phyloP scores from a whole-genome alignment of 495 filamentous ascomycete species.

The Aspergillus avenaceus region DNA sequence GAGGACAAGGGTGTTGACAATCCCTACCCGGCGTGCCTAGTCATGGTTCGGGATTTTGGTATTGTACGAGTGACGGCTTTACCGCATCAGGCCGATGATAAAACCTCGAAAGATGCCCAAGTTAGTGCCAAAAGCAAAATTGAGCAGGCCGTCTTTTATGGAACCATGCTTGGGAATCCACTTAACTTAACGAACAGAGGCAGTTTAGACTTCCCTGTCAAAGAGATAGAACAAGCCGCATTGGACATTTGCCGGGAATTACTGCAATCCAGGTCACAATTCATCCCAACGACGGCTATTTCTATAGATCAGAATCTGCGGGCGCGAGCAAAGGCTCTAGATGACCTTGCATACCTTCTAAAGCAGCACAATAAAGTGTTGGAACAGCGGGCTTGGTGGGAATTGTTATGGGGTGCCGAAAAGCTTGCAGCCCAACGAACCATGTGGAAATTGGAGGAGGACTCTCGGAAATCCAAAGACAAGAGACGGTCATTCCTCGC shows the following conservation, averaged over 20 bases:
- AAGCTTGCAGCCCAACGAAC: conserved; percentile 79
- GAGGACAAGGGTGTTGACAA: conserved; percentile 33
- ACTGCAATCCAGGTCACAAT: conserved; percentile 66
- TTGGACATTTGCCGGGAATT: conserved; percentile 77
- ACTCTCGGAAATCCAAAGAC: conserved; percentile 40
- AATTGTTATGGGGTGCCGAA: conserved; percentile 83
- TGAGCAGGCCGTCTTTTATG: conserved; percentile 92
- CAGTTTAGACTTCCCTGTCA: conserved; percentile 55
- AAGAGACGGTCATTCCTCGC: conserved; percentile 55
- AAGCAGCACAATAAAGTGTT: conserved; percentile 51
- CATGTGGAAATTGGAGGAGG: conserved; percentile 75
- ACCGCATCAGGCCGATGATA: conserved; percentile 22
- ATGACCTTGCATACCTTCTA: conserved; percentile 66
- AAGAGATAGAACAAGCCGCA: conserved; percentile 75
- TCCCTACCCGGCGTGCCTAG: conserved; percentile 58
- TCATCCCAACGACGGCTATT: conserved; percentile 64
- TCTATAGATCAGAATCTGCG: conserved; percentile 79
- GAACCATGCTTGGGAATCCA: conserved; percentile 71
- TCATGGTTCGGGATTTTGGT: conserved; percentile 77
- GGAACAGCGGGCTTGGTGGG: conserved; percentile 65
- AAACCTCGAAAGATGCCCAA: conserved; percentile 28
- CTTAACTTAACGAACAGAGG: conserved; percentile 67
- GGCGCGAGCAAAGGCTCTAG: conserved; percentile 62
- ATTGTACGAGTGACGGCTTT: conserved; percentile 61
- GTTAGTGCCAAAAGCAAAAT: conserved; percentile 83